A percentile compares a stretch with the other conserved stretches of the same genome.
Evolutionary conservation across 2,329 filamentous ascomycete genomes (phyloP).

Genomic region (Sordariomycetes sp.): DNA sequence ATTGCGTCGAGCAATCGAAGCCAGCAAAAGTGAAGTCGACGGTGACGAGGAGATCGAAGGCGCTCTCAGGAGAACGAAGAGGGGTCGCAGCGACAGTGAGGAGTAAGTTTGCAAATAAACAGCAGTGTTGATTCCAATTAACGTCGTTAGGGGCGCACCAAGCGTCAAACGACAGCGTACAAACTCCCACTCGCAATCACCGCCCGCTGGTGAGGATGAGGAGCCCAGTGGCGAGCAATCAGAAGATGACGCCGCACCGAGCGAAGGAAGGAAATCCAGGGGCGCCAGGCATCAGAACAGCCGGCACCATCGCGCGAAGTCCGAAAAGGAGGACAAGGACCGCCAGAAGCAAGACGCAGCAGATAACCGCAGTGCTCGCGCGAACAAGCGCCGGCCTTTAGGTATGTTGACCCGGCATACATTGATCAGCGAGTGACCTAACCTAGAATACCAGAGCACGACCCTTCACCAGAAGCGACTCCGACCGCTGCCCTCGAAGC

Average conservation of each 20-base stretch:
- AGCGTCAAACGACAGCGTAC: constrained; percentile 77
- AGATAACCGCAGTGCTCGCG: constrained; percentile 71
- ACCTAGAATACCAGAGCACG: constrained; percentile 60
- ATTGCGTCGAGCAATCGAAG: constrained; percentile 81
- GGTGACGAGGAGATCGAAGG: too few relatives aligned
- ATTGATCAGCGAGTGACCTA: too few relatives aligned
- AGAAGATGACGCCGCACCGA: constrained; percentile 54
- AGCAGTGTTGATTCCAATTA: constrained; percentile 6
- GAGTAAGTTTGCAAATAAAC: constrained; percentile 57
- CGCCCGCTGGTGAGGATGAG: constrained; percentile 36
- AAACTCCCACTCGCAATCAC: constrained; percentile 61
- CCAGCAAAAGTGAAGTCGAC: constrained; percentile 60
- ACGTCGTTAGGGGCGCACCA: constrained; percentile 51
- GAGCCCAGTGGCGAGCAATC: constrained; percentile 48
- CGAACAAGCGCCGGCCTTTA: constrained; percentile 72
- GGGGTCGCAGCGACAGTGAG: constrained; percentile 84
- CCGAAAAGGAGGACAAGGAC: constrained; percentile 67
- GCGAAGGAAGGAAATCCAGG: constrained; percentile 49
- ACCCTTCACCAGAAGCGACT: constrained; percentile 61
- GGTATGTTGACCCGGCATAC: constrained; percentile 39
- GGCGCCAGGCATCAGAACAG: too few relatives aligned
- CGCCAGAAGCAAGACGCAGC: constrained; percentile 64
- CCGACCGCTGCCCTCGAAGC: constrained; percentile 32
- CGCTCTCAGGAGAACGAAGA: constrained; percentile 61
- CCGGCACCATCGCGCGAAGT: constrained; percentile 52